A percentile compares a stretch with the other conserved stretches of the same genome.
Evolutionary conservation across 1,139 yeast genomes (phyloP).

Genomic region (Sugiyamaella castrensis): DNA sequence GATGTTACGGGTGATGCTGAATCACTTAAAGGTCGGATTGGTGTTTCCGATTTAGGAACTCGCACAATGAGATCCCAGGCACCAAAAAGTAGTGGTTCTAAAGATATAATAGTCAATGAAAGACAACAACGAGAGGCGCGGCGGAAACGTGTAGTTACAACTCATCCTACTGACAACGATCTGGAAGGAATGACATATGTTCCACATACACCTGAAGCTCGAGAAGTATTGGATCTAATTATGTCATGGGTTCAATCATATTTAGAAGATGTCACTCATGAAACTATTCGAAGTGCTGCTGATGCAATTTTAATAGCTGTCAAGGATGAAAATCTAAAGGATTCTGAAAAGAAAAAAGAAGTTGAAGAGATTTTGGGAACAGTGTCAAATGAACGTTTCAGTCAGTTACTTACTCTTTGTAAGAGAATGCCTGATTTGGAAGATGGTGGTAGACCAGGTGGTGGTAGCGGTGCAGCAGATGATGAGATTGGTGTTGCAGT

Average conservation of each 20-base stretch:
- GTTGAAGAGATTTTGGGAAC: conserved; percentile 51
- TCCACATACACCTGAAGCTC: conserved; percentile 51
- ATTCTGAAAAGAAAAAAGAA: conserved; percentile 39
- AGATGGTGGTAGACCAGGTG: conserved; percentile 31
- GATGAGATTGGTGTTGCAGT: conserved; percentile 49
- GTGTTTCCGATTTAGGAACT: conserved; percentile 68
- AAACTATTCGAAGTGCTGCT: conserved; percentile 52
- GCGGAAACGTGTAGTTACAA: too few relatives aligned
- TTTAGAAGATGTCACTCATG: conserved; percentile 59
- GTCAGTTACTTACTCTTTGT: conserved; percentile 51
- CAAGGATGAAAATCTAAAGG: conserved; percentile 49
- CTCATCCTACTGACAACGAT: conserved; percentile 12
- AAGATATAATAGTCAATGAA: conserved; percentile 8
- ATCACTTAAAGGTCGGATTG: conserved; percentile 64
- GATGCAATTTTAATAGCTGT: conserved; percentile 64
- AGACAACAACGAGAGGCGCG: not conserved
- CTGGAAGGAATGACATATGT: conserved; percentile 44
- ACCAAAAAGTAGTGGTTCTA: conserved; percentile 25
- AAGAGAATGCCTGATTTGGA: conserved; percentile 58
- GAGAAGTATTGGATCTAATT: conserved; percentile 45
- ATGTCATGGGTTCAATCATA: conserved; percentile 49
- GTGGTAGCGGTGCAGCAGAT: too few relatives aligned
- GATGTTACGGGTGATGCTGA: conserved; percentile 62
- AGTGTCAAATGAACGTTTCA: conserved; percentile 49
- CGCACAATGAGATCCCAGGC: conserved; percentile 37